Conservation (phyloP, 805 yeast species). For the Kluyveromyces dobzhanskii region DNA sequence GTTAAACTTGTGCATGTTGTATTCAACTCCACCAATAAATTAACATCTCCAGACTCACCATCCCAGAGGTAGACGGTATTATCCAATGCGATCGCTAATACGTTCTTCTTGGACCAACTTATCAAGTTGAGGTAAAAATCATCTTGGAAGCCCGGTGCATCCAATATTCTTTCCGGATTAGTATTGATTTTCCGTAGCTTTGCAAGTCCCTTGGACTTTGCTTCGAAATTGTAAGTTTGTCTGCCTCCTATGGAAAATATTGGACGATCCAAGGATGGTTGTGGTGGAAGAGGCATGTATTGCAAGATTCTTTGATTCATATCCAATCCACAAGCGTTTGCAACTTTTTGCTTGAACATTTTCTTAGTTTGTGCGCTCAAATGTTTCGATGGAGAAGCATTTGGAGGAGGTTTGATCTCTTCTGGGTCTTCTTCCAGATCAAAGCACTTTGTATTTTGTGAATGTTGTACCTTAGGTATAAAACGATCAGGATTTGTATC, state of each 20-base stretch:
- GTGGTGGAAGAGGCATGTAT: slow-evolving; percentile 83
- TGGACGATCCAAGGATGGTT: slow-evolving; percentile 23
- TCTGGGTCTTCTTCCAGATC: slow-evolving; percentile 31
- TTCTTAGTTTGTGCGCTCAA: slow-evolving; percentile 35
- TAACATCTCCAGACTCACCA: slow-evolving; percentile 73
- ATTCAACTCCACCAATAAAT: slow-evolving; percentile 53
- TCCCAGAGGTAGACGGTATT: slow-evolving; percentile 86
- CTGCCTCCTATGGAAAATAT: slow-evolving; percentile 24
- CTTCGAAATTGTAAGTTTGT: slow-evolving; percentile 26
- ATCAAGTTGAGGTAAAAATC: slow-evolving; percentile 84
- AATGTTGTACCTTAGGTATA: slow-evolving; percentile 42
- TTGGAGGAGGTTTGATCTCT: slow-evolving; percentile 35
- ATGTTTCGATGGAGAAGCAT: slow-evolving; percentile 39
- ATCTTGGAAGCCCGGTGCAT: slow-evolving; percentile 91
- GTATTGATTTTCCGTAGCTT: slow-evolving; percentile 72
- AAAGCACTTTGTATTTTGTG: slow-evolving; percentile 21
- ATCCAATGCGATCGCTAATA: slow-evolving; percentile 82
- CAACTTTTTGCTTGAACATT: slow-evolving; percentile 70
- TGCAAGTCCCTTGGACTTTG: slow-evolving; percentile 39
- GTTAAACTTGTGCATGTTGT: slow-evolving; percentile 43
- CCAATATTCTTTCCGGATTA: slow-evolving; percentile 86
- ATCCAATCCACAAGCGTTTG: slow-evolving; percentile 88
- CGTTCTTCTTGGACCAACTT: slow-evolving; percentile 79
- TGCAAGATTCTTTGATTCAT: slow-evolving; percentile 76
- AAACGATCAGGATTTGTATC: slow-evolving; percentile 44